A percentile compares a stretch with the other conserved stretches of the same genome.
phyloP scores from a whole-genome alignment of 2,329 filamentous ascomycete genomes.

The Hirsutella thompsonii region DNA sequence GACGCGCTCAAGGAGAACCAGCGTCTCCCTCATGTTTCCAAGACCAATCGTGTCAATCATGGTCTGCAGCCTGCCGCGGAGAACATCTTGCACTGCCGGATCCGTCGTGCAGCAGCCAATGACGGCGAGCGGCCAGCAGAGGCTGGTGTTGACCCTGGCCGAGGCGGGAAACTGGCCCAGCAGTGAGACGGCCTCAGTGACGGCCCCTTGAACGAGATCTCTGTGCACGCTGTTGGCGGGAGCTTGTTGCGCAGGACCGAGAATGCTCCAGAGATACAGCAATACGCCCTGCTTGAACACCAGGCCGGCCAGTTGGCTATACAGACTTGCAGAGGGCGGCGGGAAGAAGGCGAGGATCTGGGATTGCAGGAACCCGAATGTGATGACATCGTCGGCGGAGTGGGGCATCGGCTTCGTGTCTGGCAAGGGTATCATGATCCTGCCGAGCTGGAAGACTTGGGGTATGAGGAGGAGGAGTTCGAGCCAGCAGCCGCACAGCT shows the following conservation, averaged over 20 bases:
- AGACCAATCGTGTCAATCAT: constrained; percentile 26
- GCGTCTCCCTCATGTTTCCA: constrained; percentile 31
- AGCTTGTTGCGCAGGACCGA: constrained; percentile 15
- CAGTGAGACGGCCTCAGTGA: constrained; percentile 16
- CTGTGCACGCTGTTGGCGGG: constrained; percentile 9
- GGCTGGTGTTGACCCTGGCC: constrained; percentile 23
- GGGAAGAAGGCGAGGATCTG: constrained; percentile 27
- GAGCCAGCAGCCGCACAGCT: constrained; percentile 26
- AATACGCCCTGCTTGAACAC: constrained; percentile 32
- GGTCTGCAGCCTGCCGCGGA: constrained; percentile 18
- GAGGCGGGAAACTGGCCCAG: constrained; percentile 18
- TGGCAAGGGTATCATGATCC: constrained; percentile 20
- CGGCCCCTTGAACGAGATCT: constrained; percentile 14
- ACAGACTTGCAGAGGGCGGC: constrained; percentile 17
- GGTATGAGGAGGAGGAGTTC: constrained; percentile 23
- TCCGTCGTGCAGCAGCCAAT: constrained; percentile 23
- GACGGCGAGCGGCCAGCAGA: constrained; percentile 25
- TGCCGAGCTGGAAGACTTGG: constrained; percentile 28
- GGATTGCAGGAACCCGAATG: constrained; percentile 27
- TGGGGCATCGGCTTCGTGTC: constrained; percentile 13
- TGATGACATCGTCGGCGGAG: constrained; percentile 27
- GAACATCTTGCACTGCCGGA: constrained; percentile 19
- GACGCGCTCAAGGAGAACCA: constrained; percentile 26
- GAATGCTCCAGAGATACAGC: constrained; percentile 26
- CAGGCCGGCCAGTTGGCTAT: constrained; percentile 25